These are phyloP conservation scores for Boletellus ananiceps DNA, from an alignment of 768 basidiomycete species.

Conservation along the genomic window DNA sequence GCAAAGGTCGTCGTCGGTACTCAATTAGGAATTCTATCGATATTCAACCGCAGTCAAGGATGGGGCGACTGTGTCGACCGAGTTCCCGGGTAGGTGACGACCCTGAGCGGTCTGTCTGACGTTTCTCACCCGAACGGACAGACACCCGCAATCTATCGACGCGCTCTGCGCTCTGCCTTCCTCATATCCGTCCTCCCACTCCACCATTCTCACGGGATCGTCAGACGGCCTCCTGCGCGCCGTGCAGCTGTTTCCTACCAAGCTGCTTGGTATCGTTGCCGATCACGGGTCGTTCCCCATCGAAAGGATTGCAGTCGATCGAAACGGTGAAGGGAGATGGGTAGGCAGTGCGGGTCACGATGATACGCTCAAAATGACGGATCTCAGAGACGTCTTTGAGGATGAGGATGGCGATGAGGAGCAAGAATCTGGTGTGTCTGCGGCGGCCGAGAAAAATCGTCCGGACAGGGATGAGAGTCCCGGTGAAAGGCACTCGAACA, in stretches of 20 bases:
- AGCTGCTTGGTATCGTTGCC: slow-evolving; percentile 83
- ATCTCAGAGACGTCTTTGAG: slow-evolving; percentile 72
- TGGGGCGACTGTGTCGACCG: slow-evolving; percentile 93
- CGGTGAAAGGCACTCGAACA: slow-evolving; percentile 5
- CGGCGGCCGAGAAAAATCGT: slow-evolving; percentile 20
- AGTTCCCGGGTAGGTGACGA: slow-evolving; percentile 64
- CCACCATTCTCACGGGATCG: slow-evolving; percentile 81
- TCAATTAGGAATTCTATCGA: slow-evolving; percentile 81
- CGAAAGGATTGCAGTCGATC: slow-evolving; percentile 74
- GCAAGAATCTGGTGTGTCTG: slow-evolving; percentile 17
- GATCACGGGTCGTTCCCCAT: slow-evolving; percentile 92
- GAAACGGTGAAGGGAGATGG: slow-evolving; percentile 64
- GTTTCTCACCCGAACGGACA: slow-evolving; percentile 30
- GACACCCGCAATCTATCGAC: slow-evolving; percentile 90
- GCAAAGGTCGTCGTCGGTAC: slow-evolving; percentile 86
- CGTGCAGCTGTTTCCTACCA: slow-evolving; percentile 83
- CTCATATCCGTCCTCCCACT: slow-evolving; percentile 55
- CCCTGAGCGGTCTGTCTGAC: neutral
- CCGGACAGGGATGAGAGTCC: slow-evolving; percentile 12
- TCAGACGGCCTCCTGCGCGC: slow-evolving; percentile 89
- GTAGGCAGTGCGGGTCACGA: slow-evolving; percentile 93
- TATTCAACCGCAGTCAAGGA: slow-evolving; percentile 84
- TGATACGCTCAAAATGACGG: slow-evolving; percentile 77
- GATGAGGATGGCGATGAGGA: slow-evolving; percentile 29
- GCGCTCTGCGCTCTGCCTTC: slow-evolving; percentile 72